phyloP scores from a whole-genome alignment of 2,329 filamentous ascomycete species.

The Ophiostoma sp. region DNA sequence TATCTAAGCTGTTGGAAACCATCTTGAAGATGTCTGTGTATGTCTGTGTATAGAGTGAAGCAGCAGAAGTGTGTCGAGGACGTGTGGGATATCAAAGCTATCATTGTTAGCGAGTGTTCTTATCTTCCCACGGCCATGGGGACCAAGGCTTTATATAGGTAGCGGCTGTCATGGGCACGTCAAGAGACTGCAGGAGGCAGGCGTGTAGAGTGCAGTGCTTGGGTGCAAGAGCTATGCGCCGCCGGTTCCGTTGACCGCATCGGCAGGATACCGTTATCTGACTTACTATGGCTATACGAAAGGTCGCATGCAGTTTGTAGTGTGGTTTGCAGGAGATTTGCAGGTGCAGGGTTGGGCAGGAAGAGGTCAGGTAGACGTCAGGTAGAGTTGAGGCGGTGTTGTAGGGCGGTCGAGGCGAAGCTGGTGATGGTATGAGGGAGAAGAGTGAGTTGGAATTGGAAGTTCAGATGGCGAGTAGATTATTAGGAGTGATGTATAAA shows the following conservation, averaged over 20 bases:
- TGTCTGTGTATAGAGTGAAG: not conserved
- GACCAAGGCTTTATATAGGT: not conserved
- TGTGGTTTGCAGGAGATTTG: constrained; percentile 14
- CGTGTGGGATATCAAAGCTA: not conserved
- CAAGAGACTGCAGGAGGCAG: too few species aligned
- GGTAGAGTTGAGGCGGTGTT: not conserved
- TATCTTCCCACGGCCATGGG: not conserved
- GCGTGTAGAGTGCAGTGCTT: too few species aligned
- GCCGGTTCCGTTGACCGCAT: constrained; percentile 17
- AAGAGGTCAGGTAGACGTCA: constrained; percentile 6
- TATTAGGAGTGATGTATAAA: not conserved
- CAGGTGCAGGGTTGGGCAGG: constrained; percentile 17
- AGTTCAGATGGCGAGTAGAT: not conserved
- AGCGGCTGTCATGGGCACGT: too few species aligned
- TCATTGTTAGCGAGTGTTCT: not conserved
- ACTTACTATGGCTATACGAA: constrained; percentile 20
- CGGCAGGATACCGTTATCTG: not conserved
- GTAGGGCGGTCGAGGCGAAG: not conserved
- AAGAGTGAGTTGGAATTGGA: not conserved
- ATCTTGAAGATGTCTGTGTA: constrained; percentile 29
- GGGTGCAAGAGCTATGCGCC: not conserved
- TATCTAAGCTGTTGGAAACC: constrained; percentile 32
- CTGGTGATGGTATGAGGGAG: too few species aligned
- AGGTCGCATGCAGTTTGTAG: constrained; percentile 21
- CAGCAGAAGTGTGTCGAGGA: not conserved